These are phyloP conservation scores for Fusarium sp. DNA, from an alignment of 2,329 filamentous ascomycete species.

Conservation along the genomic window DNA sequence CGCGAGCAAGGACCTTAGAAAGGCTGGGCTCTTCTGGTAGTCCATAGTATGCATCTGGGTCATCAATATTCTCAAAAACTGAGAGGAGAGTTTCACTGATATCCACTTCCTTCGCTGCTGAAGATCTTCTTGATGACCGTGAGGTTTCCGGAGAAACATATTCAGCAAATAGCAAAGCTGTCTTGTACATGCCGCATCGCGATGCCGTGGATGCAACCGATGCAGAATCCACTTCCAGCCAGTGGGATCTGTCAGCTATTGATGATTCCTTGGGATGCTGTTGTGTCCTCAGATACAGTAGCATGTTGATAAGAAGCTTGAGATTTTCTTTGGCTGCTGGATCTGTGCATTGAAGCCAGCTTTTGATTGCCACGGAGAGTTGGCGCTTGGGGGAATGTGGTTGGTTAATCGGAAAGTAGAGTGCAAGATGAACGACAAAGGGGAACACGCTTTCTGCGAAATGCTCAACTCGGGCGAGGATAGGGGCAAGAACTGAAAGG, in stretches of 20 bases:
- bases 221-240: conserved; percentile 86
- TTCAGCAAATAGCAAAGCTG: conserved; percentile 86
- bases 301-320: conserved; percentile 78
- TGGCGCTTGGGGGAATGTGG: conserved; percentile 69
- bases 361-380: conserved; percentile 74
- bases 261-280: conserved; percentile 79
- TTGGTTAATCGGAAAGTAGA: conserved; percentile 75
- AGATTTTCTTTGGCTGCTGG: conserved; percentile 69
- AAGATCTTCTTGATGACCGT: conserved; percentile 75
- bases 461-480: conserved; percentile 73
- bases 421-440: conserved; percentile 84
- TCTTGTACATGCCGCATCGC: conserved; percentile 86
- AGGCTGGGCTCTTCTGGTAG: conserved; percentile 83
- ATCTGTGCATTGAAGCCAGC: conserved; percentile 67
- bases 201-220: conserved; percentile 78
- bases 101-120: conserved; percentile 64
- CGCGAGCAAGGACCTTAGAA: conserved; percentile 79
- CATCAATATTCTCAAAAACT: conserved; percentile 93
- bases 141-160: conserved; percentile 70
- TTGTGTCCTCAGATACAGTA: conserved; percentile 91
- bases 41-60: conserved; percentile 96
- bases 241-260: conserved; percentile 80
- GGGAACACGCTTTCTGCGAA: conserved; percentile 83
- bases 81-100: conserved; percentile 78
- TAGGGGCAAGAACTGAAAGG: conserved; percentile 74